phyloP scores from a whole-genome alignment of 306 rosid species.

The Sechiopsis laciniata region DNA sequence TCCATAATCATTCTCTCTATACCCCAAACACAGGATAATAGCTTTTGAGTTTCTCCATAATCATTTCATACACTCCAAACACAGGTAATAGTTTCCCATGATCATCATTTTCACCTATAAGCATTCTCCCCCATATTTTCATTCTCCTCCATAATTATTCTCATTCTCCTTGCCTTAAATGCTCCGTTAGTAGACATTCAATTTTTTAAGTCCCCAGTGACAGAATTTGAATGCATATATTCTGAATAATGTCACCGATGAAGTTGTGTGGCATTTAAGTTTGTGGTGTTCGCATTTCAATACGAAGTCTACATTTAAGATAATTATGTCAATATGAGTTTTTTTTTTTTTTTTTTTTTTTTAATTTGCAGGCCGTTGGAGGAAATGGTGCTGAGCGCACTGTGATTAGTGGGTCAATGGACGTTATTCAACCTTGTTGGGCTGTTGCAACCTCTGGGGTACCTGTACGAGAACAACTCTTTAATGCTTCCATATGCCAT shows the following conservation, averaged over 20 bases:
- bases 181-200: neutral
- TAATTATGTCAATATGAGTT: neutral
- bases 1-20: no score
- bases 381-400: slow-evolving; percentile 96
- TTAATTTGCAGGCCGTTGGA: slow-evolving; percentile 67
- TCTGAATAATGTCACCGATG: neutral
- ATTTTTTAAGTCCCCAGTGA: neutral
- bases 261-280: neutral
- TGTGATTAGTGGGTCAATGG: slow-evolving; percentile 96
- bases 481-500: slow-evolving; percentile 94
- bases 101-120: no score
- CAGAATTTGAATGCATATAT: neutral
- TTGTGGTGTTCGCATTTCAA: neutral
- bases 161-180: no score
- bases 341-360: neutral
- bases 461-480: slow-evolving; percentile 85
- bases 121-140: no score
- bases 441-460: slow-evolving; percentile 98
- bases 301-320: neutral
- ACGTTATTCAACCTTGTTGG: slow-evolving; percentile 95
- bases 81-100: no score
- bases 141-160: no score
- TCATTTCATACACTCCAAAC: no score
- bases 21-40: no score
- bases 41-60: no score